Evolutionary conservation across 352 stramenopile species (phyloP).

Genomic region (Pythium plurisporium): DNA sequence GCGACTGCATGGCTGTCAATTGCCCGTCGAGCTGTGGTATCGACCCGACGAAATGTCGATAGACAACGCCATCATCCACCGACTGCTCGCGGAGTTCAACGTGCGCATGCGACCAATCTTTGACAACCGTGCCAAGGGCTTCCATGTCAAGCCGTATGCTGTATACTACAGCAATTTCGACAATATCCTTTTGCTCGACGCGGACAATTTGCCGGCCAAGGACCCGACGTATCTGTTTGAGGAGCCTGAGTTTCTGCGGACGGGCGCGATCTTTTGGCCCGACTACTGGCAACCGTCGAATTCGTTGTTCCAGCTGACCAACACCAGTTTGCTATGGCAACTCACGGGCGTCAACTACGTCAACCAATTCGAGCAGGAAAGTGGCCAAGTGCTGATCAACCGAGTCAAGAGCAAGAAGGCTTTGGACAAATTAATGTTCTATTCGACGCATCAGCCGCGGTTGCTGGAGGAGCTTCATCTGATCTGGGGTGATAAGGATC

Average conservation of each 20-base stretch:
- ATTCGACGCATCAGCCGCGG: constrained; percentile 65
- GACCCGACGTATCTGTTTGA: constrained; percentile 86
- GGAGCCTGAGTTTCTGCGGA: constrained; percentile 63
- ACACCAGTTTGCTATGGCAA: constrained; percentile 73
- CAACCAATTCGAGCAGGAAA: constrained; percentile 86
- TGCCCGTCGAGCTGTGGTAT: constrained; percentile 85
- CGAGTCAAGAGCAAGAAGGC: constrained; percentile 64
- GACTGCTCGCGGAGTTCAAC: constrained; percentile 60
- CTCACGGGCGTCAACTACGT: constrained; percentile 64
- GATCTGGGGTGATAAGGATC: constrained; percentile 85
- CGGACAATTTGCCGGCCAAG: constrained; percentile 74
- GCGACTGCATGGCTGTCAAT: constrained; percentile 63
- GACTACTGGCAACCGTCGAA: constrained; percentile 82
- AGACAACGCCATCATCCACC: constrained; percentile 73
- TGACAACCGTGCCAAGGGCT: constrained; percentile 64
- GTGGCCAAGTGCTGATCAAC: constrained; percentile 82
- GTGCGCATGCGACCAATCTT: constrained; percentile 80
- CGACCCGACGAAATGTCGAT: constrained; percentile 82
- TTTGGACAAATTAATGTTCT: constrained; percentile 86
- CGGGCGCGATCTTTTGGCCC: constrained; percentile 82
- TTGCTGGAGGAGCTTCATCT: constrained; percentile 71
- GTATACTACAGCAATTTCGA: constrained; percentile 87
- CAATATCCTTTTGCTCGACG: constrained; percentile 77
- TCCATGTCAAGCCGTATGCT: constrained; percentile 81
- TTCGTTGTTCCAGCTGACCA: constrained; percentile 77